Conservation (phyloP, 768 basidiomycete genomes). For the Boletus tylopilopsis region DNA sequence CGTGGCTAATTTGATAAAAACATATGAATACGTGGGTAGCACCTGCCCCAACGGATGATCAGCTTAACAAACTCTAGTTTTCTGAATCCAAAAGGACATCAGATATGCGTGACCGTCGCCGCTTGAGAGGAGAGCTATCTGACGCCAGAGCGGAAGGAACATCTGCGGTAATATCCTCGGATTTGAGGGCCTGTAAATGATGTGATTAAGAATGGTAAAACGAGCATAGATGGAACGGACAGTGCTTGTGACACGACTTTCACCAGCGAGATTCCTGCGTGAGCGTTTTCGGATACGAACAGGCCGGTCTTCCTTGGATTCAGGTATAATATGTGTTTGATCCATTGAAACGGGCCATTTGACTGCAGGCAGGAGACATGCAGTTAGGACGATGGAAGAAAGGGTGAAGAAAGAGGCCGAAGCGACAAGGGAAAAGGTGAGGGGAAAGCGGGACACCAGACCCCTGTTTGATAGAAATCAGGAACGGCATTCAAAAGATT, state of each 20-base stretch:
- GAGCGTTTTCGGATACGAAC: slow-evolving; percentile 26
- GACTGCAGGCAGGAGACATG: slow-evolving; percentile 50
- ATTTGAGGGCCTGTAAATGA: slow-evolving; percentile 22
- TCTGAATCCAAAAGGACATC: slow-evolving; percentile 30
- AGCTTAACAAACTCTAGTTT: slow-evolving; percentile 15
- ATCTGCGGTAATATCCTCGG: slow-evolving; percentile 26
- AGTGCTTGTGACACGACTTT: slow-evolving; percentile 19
- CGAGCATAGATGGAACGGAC: slow-evolving; percentile 16
- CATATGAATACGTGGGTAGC: slow-evolving; percentile 18
- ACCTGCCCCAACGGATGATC: slow-evolving; percentile 10
- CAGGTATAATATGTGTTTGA: slow-evolving; percentile 5
- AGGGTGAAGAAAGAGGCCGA: slow-evolving; percentile 46
- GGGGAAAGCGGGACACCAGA: slow-evolving; percentile 65
- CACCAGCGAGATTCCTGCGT: slow-evolving; percentile 20
- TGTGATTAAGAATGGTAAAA: slow-evolving; percentile 6
- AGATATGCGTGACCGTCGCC: slow-evolving; percentile 43
- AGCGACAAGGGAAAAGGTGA: slow-evolving; percentile 48
- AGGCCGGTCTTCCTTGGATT: slow-evolving; percentile 20
- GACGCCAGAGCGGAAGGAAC: slow-evolving; percentile 30
- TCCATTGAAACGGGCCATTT: slow-evolving; percentile 23
- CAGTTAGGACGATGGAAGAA: slow-evolving; percentile 42
- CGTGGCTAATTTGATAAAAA: slow-evolving; percentile 22
- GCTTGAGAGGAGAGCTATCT: slow-evolving; percentile 36
- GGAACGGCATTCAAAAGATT: neutral
- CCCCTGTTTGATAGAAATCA: slow-evolving; percentile 43